These are phyloP conservation scores for Yueomyces sp. DNA, from an alignment of 1,139 yeast species.

Conservation along the genomic window DNA sequence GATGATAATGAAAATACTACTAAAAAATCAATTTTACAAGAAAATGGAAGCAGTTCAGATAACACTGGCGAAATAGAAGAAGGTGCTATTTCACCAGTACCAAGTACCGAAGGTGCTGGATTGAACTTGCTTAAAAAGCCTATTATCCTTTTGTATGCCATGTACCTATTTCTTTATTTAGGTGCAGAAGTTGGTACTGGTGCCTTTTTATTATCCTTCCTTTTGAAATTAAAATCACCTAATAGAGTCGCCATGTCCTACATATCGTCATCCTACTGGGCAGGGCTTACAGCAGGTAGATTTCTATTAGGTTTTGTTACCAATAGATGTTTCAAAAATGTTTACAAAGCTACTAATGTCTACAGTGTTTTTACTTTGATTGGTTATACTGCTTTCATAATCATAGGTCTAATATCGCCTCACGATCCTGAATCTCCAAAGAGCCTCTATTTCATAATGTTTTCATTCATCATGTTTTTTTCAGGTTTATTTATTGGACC, in stretches of 20 bases:
- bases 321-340: constrained; percentile 38
- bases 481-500: constrained; percentile 72
- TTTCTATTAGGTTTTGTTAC: constrained; percentile 49
- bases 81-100: not conserved
- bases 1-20: not conserved
- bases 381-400: constrained; percentile 14
- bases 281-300: constrained; percentile 53
- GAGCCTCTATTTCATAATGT: constrained; percentile 20
- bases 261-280: constrained; percentile 54
- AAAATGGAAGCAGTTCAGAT: not conserved
- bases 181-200: constrained; percentile 66
- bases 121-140: constrained; percentile 30
- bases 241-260: constrained; percentile 39
- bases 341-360: constrained; percentile 34
- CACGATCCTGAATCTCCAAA: constrained; percentile 5
- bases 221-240: constrained; percentile 32
- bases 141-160: constrained; percentile 36
- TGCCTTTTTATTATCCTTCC: constrained; percentile 51
- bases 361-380: constrained; percentile 22
- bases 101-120: constrained; percentile 14
- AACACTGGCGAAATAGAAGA: not conserved
- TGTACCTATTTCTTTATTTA: constrained; percentile 43
- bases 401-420: constrained; percentile 9
- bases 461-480: constrained; percentile 29
- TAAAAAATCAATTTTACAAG: not conserved